Evolutionary conservation across 257 asterid genomes (phyloP).

Genomic region (Nicotiana otophora): DNA sequence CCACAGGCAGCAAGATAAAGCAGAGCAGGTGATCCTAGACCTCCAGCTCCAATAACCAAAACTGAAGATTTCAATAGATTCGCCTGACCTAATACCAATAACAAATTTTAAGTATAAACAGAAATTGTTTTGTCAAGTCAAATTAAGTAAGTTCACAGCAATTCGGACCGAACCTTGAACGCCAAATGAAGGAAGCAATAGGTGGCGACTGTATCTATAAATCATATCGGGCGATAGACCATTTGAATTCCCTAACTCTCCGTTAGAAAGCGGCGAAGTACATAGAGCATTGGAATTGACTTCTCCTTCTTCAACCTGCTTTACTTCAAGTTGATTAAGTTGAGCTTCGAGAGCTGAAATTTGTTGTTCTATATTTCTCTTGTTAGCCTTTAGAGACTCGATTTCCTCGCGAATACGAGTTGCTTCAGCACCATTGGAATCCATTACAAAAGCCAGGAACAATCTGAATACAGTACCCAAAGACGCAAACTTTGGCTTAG

Average conservation of each 20-base stretch:
- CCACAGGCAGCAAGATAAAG: constrained; percentile 93
- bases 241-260: constrained; percentile 13
- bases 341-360: constrained; percentile 59
- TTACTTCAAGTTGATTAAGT: constrained; percentile 28
- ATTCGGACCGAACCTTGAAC: constrained; percentile 26
- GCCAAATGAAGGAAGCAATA: constrained; percentile 89
- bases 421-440: constrained; percentile 29
- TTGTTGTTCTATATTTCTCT: constrained; percentile 40
- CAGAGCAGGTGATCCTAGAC: constrained; percentile 90
- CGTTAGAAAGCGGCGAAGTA: background rate
- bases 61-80: constrained; percentile 75
- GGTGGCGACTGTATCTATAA: constrained; percentile 88
- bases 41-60: constrained; percentile 97
- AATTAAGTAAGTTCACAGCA: background rate
- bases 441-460: constrained; percentile 27
- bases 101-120: background rate
- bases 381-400: constrained; percentile 35
- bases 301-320: constrained; percentile 5
- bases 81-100: constrained; percentile 50
- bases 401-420: constrained; percentile 57
- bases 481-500: too few species aligned
- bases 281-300: constrained; percentile 16
- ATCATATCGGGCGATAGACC: constrained; percentile 65
- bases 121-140: background rate
- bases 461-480: background rate